phyloP scores from a whole-genome alignment of 345 rosid species.

The Tarenaya hassleriana region DNA sequence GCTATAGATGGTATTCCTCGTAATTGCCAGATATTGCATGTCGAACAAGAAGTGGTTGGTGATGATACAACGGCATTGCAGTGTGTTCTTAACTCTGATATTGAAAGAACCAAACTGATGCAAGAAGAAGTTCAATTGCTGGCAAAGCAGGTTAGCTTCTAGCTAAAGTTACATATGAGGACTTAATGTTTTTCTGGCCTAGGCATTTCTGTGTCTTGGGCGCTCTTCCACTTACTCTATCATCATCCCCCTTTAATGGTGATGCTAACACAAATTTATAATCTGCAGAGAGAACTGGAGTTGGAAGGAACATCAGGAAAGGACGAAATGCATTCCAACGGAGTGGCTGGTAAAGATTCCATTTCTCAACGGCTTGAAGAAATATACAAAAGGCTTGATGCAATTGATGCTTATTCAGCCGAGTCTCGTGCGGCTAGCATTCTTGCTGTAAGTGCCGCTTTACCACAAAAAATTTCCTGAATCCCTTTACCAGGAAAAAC shows the following conservation, averaged over 20 bases:
- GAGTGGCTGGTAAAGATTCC: constrained; percentile 49
- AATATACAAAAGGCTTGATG: constrained; percentile 91
- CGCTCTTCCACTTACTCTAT: constrained; percentile 1
- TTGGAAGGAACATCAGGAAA: constrained; percentile 44
- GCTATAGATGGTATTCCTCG: constrained; percentile 92
- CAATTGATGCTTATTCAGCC: constrained; percentile 87
- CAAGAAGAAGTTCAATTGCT: constrained; percentile 69
- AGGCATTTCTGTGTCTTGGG: constrained; percentile 4
- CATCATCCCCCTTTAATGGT: constrained; percentile 21
- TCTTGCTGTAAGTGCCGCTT: constrained; percentile 65
- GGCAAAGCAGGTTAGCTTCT: constrained; percentile 58
- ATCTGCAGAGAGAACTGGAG: constrained; percentile 66
- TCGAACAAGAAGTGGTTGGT: constrained; percentile 97
- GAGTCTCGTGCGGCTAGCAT: constrained; percentile 96
- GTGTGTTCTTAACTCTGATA: constrained; percentile 87
- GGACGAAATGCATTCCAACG: constrained; percentile 39
- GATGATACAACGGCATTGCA: constrained; percentile 85
- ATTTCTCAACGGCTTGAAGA: constrained; percentile 65
- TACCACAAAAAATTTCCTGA: background rate
- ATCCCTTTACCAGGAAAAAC: background rate
- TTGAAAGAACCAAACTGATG: constrained; percentile 78
- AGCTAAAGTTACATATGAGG: constrained; percentile 8
- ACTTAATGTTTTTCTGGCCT: constrained; percentile 14
- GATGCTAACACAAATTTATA: constrained; percentile 24
- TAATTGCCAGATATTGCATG: constrained; percentile 95